A percentile compares a stretch with the other conserved stretches of the same genome.
Conservation (phyloP, 2,329 filamentous ascomycete species). For the Zymoseptoria pseudotritici region DNA sequence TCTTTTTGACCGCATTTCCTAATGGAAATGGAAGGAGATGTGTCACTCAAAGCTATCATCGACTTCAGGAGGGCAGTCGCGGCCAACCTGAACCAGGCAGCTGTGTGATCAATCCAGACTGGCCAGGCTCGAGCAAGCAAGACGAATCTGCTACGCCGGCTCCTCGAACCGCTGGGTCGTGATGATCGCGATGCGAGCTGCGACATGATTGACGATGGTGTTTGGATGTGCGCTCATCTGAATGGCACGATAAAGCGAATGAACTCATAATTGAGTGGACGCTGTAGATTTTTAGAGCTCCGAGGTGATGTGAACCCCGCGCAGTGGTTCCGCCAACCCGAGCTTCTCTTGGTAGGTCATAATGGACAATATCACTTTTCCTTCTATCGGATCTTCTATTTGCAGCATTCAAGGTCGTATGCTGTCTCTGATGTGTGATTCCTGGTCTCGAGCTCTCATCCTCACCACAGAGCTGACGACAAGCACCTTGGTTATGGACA, state of each 20-base stretch:
- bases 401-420: neutral
- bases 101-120: conserved; percentile 26
- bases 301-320: neutral
- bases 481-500: neutral
- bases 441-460: neutral
- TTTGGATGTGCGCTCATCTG: neutral
- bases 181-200: conserved; percentile 4
- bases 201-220: neutral
- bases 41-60: conserved; percentile 9
- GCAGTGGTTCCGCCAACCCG: neutral
- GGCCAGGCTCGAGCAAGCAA: conserved; percentile 21
- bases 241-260: neutral
- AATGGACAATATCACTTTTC: neutral
- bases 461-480: neutral
- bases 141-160: conserved; percentile 6
- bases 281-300: neutral
- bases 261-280: neutral
- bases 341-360: neutral
- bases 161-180: neutral
- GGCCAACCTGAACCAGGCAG: conserved; percentile 22
- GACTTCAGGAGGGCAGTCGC: conserved; percentile 22
- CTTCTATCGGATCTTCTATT: neutral
- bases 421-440: neutral
- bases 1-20: conserved; percentile 21
- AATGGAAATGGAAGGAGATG: conserved; percentile 13